phyloP scores from a whole-genome alignment of 75 land plant species.

The Pinus albicaulis region DNA sequence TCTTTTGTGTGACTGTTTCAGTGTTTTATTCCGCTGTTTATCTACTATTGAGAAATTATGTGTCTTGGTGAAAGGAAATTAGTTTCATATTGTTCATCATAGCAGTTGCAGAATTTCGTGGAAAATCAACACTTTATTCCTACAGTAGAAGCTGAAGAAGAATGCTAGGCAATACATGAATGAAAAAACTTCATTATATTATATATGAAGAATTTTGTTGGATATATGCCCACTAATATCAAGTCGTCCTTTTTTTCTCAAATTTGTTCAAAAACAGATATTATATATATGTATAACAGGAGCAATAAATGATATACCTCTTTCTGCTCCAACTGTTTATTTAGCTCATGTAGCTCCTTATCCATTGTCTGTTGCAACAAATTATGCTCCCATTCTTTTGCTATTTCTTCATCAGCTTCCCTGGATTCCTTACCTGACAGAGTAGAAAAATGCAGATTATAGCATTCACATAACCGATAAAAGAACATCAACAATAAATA shows the following conservation, averaged over 20 bases:
- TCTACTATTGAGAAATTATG: too few relatives aligned
- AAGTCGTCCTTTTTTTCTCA: neutral
- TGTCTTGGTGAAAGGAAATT: too few relatives aligned
- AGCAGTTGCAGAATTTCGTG: too few relatives aligned
- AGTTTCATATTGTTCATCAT: too few relatives aligned
- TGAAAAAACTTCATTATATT: neutral
- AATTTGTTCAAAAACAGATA: neutral
- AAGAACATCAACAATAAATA: neutral
- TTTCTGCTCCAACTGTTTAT: constrained; percentile 85
- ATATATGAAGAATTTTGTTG: neutral
- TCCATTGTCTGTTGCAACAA: constrained; percentile 78
- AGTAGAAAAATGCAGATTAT: neutral
- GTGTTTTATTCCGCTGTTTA: too few relatives aligned
- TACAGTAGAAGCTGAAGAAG: constrained; percentile 5
- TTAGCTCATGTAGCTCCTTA: constrained; percentile 84
- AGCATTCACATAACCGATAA: neutral
- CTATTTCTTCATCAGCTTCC: constrained; percentile 73
- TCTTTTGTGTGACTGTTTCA: too few relatives aligned
- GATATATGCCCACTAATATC: neutral
- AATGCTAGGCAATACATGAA: neutral
- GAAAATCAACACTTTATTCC: neutral
- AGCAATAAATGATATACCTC: constrained; percentile 52
- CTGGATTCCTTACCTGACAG: constrained; percentile 46
- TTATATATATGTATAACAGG: neutral
- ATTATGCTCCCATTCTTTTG: constrained; percentile 92